Conservation (phyloP, 1,139 yeast genomes). For the Candida albicans region DNA sequence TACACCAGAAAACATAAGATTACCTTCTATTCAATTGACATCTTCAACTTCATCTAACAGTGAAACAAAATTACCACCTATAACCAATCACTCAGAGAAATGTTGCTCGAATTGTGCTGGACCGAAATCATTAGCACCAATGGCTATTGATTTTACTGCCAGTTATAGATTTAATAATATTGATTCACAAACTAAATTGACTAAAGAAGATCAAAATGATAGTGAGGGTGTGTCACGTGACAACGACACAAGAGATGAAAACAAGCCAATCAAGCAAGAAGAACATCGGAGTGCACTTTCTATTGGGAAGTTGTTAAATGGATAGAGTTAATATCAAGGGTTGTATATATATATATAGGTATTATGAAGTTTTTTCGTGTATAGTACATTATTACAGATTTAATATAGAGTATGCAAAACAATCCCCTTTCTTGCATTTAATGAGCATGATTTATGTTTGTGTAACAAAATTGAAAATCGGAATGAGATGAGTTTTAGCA, state of each 20-base stretch:
- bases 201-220: slow-evolving; percentile 4
- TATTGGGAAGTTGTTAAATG: slow-evolving; percentile 40
- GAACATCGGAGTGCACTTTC: slow-evolving; percentile 21
- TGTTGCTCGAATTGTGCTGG: slow-evolving; percentile 11
- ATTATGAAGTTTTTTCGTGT: not conserved
- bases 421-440: too few species aligned
- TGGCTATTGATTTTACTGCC: slow-evolving; percentile 36
- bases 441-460: too few species aligned
- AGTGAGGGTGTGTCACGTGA: slow-evolving; percentile 3
- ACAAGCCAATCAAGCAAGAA: not conserved
- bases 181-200: slow-evolving; percentile 4
- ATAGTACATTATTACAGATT: not conserved
- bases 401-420: not conserved
- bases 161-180: slow-evolving; percentile 6
- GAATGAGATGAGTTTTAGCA: not conserved
- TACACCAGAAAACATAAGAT: not conserved
- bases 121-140: slow-evolving; percentile 15
- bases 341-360: not conserved
- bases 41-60: slow-evolving; percentile 1
- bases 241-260: slow-evolving; percentile 4
- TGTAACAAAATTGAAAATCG: not conserved
- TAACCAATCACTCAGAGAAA: slow-evolving; percentile 11
- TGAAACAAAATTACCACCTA: slow-evolving; percentile 14
- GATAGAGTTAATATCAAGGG: slow-evolving; percentile 1
- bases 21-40: slow-evolving; percentile 9